Evolutionary conservation across 352 stramenopile species (phyloP).

Genomic region (Globisporangium nodosum): DNA sequence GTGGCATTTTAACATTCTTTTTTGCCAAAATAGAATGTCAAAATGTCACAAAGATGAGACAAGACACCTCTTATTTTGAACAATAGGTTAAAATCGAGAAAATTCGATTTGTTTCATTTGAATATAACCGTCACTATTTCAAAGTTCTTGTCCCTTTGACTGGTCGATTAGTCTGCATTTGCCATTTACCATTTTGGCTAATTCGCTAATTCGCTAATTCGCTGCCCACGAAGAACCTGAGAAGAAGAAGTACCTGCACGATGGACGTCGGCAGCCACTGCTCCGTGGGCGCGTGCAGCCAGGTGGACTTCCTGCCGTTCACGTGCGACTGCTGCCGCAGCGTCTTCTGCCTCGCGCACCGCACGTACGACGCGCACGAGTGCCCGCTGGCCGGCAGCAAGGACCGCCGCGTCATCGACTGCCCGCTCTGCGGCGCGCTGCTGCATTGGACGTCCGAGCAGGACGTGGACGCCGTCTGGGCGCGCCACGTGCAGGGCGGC

Average conservation of each 20-base stretch:
- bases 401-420: constrained; percentile 59
- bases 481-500: constrained; percentile 55
- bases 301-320: constrained; percentile 86
- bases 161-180: no score
- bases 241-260: neutral
- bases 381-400: constrained; percentile 59
- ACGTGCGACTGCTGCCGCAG: constrained; percentile 75
- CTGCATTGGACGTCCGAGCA: constrained; percentile 69
- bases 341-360: constrained; percentile 83
- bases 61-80: no score
- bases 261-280: constrained; percentile 80
- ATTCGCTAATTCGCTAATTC: no score
- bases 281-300: constrained; percentile 51
- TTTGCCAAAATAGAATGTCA: no score
- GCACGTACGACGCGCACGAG: constrained; percentile 69
- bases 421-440: constrained; percentile 52
- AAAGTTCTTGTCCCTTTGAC: no score
- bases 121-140: no score
- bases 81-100: no score
- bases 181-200: no score
- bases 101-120: no score
- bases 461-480: constrained; percentile 73
- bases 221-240: no score
- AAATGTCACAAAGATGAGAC: no score
- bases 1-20: no score